phyloP scores from a whole-genome alignment of 768 basidiomycete species.

The Lentinula lateritia region DNA sequence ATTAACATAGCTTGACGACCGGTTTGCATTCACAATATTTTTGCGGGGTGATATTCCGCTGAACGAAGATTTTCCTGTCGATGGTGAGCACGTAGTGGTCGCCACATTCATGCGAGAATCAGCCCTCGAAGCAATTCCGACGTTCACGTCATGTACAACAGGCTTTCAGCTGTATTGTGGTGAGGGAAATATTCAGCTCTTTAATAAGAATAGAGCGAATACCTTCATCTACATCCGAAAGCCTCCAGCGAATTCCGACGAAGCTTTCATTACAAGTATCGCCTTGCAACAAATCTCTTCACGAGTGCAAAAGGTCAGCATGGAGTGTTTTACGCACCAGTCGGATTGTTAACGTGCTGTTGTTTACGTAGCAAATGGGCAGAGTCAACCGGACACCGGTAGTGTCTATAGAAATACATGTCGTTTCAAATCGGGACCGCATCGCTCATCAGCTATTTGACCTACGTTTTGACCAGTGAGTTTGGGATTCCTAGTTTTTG shows the following conservation, averaged over 20 bases:
- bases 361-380: constrained; percentile 48
- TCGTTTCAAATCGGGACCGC: constrained; percentile 63
- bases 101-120: constrained; percentile 22
- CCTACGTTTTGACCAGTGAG: constrained; percentile 63
- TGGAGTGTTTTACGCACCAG: background rate
- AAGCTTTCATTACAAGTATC: constrained; percentile 52
- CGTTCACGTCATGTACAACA: constrained; percentile 41
- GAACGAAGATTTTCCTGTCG: constrained; percentile 48
- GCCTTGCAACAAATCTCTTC: constrained; percentile 57
- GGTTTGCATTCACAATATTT: constrained; percentile 60
- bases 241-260: constrained; percentile 35
- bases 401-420: constrained; percentile 55
- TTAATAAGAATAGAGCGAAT: constrained; percentile 42
- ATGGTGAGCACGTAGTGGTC: constrained; percentile 54
- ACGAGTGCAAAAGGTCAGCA: constrained; percentile 41
- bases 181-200: constrained; percentile 54
- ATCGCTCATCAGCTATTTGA: constrained; percentile 65
- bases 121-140: constrained; percentile 19
- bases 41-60: constrained; percentile 54
- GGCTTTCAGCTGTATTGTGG: constrained; percentile 55
- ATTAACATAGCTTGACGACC: constrained; percentile 44
- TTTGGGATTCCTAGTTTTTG: constrained; percentile 1
- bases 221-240: constrained; percentile 57
- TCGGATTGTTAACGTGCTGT: background rate
- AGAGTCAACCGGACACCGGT: constrained; percentile 48